Evolutionary conservation across 2,329 filamentous ascomycete genomes (phyloP).

Genomic region (Teratosphaeria destructans): DNA sequence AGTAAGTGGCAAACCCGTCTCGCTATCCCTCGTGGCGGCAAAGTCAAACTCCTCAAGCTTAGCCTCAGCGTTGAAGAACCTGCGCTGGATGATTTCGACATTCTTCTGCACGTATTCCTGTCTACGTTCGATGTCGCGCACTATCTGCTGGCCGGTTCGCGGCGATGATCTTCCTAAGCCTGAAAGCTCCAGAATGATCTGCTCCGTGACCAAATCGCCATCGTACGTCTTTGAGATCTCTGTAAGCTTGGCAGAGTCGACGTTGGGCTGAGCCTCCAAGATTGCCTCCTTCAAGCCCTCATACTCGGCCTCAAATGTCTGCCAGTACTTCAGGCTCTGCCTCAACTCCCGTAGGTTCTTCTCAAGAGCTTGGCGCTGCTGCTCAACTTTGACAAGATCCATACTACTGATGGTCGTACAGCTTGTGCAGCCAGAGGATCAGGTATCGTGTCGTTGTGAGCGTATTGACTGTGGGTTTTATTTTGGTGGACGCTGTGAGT

Average conservation of each 20-base stretch:
- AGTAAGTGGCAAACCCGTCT: constrained; percentile 65
- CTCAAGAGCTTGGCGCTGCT: constrained; percentile 65
- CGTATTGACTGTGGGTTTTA: background rate
- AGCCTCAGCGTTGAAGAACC: constrained; percentile 58
- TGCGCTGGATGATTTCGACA: constrained; percentile 61
- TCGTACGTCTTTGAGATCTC: constrained; percentile 48
- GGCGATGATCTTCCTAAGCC: constrained; percentile 34
- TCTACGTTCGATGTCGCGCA: constrained; percentile 59
- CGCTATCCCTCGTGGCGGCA: constrained; percentile 35
- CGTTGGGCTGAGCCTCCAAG: constrained; percentile 39
- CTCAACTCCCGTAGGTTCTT: constrained; percentile 63
- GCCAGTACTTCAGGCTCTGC: constrained; percentile 75
- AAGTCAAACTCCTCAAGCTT: constrained; percentile 52
- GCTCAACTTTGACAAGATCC: constrained; percentile 57
- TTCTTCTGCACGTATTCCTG: constrained; percentile 87
- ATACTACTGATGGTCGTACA: constrained; percentile 9
- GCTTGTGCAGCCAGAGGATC: background rate
- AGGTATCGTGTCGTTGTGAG: background rate
- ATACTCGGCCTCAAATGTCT: constrained; percentile 84
- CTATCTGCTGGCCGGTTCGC: constrained; percentile 52
- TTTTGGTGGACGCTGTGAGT: background rate
- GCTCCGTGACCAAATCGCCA: constrained; percentile 53
- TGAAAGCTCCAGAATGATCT: constrained; percentile 47
- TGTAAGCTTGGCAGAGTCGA: constrained; percentile 12
- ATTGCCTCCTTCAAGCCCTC: constrained; percentile 80